A percentile compares a stretch with the other conserved stretches of the same genome.
These are phyloP conservation scores for Pelargonium australe DNA, from an alignment of 441 rosid species.

Conservation along the genomic window DNA sequence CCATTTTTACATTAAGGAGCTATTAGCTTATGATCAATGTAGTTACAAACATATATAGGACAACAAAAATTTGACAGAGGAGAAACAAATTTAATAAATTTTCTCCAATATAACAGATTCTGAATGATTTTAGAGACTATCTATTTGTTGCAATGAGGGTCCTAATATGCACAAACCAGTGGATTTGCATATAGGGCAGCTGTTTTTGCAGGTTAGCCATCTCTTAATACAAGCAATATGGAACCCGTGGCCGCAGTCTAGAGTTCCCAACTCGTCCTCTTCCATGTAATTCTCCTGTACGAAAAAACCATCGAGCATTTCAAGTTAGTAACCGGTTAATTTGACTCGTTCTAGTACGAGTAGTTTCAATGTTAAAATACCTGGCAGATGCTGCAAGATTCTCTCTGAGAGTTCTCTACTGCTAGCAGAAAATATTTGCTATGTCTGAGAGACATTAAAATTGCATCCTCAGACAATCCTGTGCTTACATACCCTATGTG, in stretches of 20 bases:
- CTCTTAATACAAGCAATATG: slow-evolving; percentile 19
- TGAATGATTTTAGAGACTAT: neutral
- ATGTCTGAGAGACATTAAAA: slow-evolving; percentile 18
- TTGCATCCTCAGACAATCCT: slow-evolving; percentile 21
- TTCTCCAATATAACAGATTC: no score
- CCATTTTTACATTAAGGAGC: no score
- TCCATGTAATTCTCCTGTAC: slow-evolving; percentile 17
- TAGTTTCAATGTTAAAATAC: slow-evolving; percentile 5
- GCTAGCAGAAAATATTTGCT: slow-evolving; percentile 6
- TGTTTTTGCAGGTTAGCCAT: slow-evolving; percentile 22
- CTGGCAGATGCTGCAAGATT: slow-evolving; percentile 27
- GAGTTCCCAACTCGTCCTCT: slow-evolving; percentile 18
- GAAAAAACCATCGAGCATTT: neutral
- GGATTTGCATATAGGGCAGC: slow-evolving; percentile 21
- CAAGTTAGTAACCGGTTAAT: no score
- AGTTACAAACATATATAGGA: no score
- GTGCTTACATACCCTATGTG: slow-evolving; percentile 23
- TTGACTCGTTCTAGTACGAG: no score
- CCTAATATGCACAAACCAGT: slow-evolving; percentile 14
- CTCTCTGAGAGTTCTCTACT: slow-evolving; percentile 10
- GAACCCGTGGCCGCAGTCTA: slow-evolving; percentile 23
- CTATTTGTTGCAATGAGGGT: neutral
- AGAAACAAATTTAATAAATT: no score
- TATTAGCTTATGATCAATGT: no score
- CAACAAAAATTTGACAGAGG: no score